Conservation (phyloP, 192 early-diverging fungal genomes). For the Mortierella hygrophila region DNA sequence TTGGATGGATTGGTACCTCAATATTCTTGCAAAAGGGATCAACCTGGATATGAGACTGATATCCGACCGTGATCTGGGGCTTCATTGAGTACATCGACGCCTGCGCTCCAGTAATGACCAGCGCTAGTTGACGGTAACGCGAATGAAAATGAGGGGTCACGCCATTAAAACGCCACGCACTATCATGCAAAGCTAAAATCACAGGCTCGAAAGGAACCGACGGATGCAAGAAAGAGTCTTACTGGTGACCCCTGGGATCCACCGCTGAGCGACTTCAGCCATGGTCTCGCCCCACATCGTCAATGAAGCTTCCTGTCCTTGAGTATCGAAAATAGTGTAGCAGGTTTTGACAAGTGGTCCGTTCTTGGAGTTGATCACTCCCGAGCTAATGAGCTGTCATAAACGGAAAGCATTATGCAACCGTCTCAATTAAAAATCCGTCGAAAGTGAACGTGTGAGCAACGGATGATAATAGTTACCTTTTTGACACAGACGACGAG, state of each 20-base stretch:
- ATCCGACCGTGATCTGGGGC: constrained; percentile 35
- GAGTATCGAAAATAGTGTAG: constrained; percentile 27
- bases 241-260: constrained; percentile 22
- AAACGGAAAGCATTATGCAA: background rate
- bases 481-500: constrained; percentile 39
- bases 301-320: constrained; percentile 29
- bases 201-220: background rate
- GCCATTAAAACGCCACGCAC: background rate
- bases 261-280: constrained; percentile 6
- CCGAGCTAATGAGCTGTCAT: constrained; percentile 11
- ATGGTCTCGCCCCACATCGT: constrained; percentile 39
- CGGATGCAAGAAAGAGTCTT: background rate
- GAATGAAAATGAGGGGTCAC: too few relatives aligned
- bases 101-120: constrained; percentile 37
- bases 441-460: too few relatives aligned
- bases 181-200: background rate
- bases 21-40: constrained; percentile 45
- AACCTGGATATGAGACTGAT: constrained; percentile 40
- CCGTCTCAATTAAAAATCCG: too few relatives aligned
- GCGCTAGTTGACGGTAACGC: background rate
- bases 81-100: constrained; percentile 23
- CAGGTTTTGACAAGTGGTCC: constrained; percentile 23
- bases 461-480: background rate
- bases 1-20: constrained; percentile 13
- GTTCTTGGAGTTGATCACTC: constrained; percentile 24